Evolutionary conservation across 2,329 filamentous ascomycete species (phyloP).

Genomic region (Cercospora citrullina): DNA sequence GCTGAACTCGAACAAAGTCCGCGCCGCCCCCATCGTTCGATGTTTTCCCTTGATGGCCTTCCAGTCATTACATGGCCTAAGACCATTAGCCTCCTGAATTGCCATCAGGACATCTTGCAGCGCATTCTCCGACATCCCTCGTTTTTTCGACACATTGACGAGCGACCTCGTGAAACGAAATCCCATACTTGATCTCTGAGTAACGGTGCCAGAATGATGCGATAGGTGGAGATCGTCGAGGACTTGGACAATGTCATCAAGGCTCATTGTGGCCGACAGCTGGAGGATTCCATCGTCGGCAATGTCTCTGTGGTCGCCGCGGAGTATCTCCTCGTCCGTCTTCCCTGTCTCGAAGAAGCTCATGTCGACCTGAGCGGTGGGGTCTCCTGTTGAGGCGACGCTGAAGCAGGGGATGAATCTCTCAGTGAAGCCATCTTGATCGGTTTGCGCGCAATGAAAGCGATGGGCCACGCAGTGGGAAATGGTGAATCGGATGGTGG

Average conservation of each 20-base stretch:
- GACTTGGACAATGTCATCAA: not conserved
- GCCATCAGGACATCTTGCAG: not conserved
- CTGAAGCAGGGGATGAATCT: not conserved
- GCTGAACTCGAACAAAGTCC: not conserved
- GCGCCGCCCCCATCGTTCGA: not conserved
- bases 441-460: not conserved
- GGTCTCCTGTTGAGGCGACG: not conserved
- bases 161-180: not conserved
- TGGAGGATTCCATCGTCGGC: not conserved
- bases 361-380: not conserved
- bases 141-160: not conserved
- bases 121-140: not conserved
- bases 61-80: not conserved
- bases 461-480: not conserved
- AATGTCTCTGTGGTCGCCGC: not conserved
- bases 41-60: not conserved
- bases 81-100: not conserved
- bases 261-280: not conserved
- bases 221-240: not conserved
- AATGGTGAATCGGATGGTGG: not conserved
- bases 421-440: not conserved
- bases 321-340: not conserved
- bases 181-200: not conserved
- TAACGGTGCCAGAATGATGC: not conserved
- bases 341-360: not conserved